Percentiles rank a stretch among this genome's conserved stretches.
phyloP scores from a whole-genome alignment of 495 filamentous ascomycete species.

The Aspergillus homomorphus region DNA sequence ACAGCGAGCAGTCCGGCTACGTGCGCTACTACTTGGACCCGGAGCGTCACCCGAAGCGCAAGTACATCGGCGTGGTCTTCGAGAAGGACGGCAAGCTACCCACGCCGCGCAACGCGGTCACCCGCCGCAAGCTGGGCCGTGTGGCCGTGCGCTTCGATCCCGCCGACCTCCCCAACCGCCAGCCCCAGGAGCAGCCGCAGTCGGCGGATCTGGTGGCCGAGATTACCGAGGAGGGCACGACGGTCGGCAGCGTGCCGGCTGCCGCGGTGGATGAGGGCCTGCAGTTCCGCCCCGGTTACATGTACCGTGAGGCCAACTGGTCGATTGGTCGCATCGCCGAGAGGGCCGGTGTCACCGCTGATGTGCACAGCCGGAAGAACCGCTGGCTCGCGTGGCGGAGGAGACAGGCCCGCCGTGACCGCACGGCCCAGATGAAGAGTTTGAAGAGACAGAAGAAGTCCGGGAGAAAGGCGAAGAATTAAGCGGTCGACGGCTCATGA shows the following conservation, averaged over 20 bases:
- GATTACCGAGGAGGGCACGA: conserved; percentile 28
- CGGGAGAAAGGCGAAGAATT: conserved; percentile 40
- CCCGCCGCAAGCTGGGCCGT: conserved; percentile 67
- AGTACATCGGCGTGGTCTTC: conserved; percentile 91
- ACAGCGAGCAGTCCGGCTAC: conserved; percentile 76
- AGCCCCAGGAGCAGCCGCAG: conserved; percentile 24
- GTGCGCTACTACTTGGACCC: conserved; percentile 96
- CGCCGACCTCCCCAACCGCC: background rate
- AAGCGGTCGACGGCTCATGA: conserved; percentile 1
- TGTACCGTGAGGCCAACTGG: conserved; percentile 83
- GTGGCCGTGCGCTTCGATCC: conserved; percentile 46
- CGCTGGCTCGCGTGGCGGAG: conserved; percentile 63
- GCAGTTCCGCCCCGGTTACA: conserved; percentile 65
- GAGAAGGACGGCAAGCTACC: conserved; percentile 69
- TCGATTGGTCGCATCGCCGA: conserved; percentile 70
- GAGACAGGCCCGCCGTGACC: conserved; percentile 49
- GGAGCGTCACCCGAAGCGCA: conserved; percentile 67
- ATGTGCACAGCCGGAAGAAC: conserved; percentile 52
- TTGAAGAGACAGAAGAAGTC: conserved; percentile 53
- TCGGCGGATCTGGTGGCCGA: conserved; percentile 38
- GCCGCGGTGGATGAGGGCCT: conserved; percentile 31
- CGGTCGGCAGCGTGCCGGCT: conserved; percentile 33
- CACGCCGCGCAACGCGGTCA: conserved; percentile 61
- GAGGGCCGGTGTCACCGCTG: conserved; percentile 52
- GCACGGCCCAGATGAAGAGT: conserved; percentile 55